Percentiles rank a stretch among this genome's conserved stretches.
These are phyloP conservation scores for Solanum hybrid DNA, from an alignment of 305 asterid genomes.

Conservation along the genomic window DNA sequence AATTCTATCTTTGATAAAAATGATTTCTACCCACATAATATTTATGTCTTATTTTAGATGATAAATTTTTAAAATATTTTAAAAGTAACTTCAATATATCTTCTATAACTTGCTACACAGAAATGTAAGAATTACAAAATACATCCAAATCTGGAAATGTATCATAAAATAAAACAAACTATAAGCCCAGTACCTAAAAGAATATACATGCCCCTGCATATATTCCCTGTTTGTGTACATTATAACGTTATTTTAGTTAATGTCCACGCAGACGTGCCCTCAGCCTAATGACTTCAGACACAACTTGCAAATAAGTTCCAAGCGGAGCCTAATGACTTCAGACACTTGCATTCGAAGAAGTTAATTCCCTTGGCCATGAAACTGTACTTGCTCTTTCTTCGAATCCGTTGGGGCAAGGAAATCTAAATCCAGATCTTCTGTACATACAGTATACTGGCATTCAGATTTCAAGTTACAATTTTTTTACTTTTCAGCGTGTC, in stretches of 20 bases:
- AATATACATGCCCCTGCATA: constrained; percentile 1
- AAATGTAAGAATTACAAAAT: background rate
- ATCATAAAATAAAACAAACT: background rate
- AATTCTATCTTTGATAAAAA: background rate
- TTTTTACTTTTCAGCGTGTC: background rate
- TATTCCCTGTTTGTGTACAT: background rate
- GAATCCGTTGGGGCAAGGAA: background rate
- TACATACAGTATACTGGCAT: background rate
- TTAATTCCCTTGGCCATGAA: background rate
- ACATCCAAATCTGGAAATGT: background rate
- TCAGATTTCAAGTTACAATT: background rate
- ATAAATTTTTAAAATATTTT: too few species aligned
- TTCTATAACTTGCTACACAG: background rate
- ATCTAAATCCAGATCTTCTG: background rate
- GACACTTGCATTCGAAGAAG: background rate
- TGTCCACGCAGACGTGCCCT: too few species aligned
- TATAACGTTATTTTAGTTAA: too few species aligned
- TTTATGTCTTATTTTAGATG: background rate
- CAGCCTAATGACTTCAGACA: background rate
- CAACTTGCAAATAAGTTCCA: background rate
- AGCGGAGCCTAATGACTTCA: background rate
- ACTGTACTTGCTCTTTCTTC: background rate
- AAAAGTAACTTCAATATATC: background rate
- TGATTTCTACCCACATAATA: background rate
- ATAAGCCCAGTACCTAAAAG: background rate